Base-by-base conservation (phyloP, 2,329 filamentous ascomycete species). In the Fusarium avenaceum region DNA sequence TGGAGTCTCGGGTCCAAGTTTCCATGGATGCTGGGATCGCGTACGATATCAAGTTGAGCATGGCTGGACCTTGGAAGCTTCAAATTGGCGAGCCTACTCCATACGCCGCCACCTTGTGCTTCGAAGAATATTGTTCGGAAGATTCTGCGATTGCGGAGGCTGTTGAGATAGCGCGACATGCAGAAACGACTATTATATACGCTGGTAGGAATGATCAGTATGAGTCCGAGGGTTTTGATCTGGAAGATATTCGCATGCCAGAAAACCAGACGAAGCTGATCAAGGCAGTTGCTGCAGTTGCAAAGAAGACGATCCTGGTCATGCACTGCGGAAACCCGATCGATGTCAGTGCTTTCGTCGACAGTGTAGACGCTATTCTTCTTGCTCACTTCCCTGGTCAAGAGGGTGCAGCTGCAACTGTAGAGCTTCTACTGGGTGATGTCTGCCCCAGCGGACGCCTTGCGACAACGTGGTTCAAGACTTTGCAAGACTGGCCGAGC, bases 241-340 rank as follows among this genome's bases (percentile, higher is more conserved):
- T 69, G 15, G 63, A 64, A 3, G 45, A 54, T 7, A 69, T 58
- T 17, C 46, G 38, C n/a, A 48, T 64, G 22, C 56, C 59, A 2
- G 57, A 65, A 13, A 69, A 58, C 30, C 63, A 69, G 33, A 22
- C 43, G 4, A 39, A 28, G 19, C 20, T 69, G 33, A 64, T 69
- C 42, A 69, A 64, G 4, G 45, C 38, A 7, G 63, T 69, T 1
- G 48, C 65, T 6, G 58, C 59, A 5, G 58, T 45, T 4, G 52
- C 65, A 7, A 67, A 57, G 14, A 49, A 51, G 11, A 67, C 65
- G 1, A 45, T 58, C 15, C 24, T 69, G 22, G 30, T 69, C 4
- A 30, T 69, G 7, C 65, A 69, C 13, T 69, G 65, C 17, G 63
- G 63, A 11, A 69, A 64, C 11, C 65, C 65, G 1, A 54, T 67